Base-by-base conservation (phyloP, 2,329 filamentous ascomycete species). In the Nemania sp. region DNA sequence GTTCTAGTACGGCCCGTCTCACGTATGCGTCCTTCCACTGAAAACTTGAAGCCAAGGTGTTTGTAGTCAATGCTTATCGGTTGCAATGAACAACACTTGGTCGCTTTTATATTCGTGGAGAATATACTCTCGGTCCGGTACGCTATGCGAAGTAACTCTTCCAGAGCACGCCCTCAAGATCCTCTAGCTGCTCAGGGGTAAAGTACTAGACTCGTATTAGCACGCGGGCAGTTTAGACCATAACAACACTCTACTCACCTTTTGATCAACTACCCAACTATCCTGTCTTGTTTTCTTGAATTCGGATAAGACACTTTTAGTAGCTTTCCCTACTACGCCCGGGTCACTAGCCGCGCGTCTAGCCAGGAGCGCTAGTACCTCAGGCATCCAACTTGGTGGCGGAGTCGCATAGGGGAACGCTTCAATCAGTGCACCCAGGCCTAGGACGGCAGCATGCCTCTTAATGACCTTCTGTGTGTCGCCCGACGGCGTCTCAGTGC, bases 251-350 rank as follows among this genome's bases (percentile, higher is more conserved):
- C 24, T 24, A 55, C 36, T 73, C 76, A 96, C 94, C 88, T 96
- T 97, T 64, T 96, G 90, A 76, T 99, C 94, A 56, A 96, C 93
- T 66, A 88, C 88, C 94, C 94, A 99, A 63, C 93, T 99, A 77
- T 99, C 94, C 73, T 99, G 94, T 70, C 94, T 86, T 40, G 94
- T 99, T 83, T 99, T 99, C 78, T 99, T 99, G 80, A 99, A 99
- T 67, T 99, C 95, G 57, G 91, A 91, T 61, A 99, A 77, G 30
- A 97, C 92, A 15, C 82, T 83, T 80, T 99, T 99, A 9, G 96
- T 95, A 55, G 93, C 94, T 74, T 96, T 96, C 2, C 94, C 94
- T 49, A 99, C 92, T 54, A 95, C 87, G 0, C 94, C 94, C 0
- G 91, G 86, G 66, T 99, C 94, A 41, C 84, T 90, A 1, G 93